These are phyloP conservation scores for Wickerhamomyces rabaulensis DNA, from an alignment of 805 yeast genomes.

Conservation along the genomic window DNA sequence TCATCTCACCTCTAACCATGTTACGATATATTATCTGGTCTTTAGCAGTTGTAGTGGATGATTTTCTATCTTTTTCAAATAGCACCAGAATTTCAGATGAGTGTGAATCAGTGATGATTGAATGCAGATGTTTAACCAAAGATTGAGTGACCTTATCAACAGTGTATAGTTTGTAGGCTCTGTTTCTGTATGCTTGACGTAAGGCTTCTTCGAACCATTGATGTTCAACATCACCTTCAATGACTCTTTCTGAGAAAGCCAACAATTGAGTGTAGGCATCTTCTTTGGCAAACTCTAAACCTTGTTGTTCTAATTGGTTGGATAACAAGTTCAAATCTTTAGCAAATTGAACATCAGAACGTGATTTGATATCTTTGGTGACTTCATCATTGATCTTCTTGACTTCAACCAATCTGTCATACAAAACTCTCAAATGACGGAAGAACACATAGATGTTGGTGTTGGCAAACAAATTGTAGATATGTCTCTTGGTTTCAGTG, in stretches of 20 bases:
- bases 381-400: conserved; percentile 68
- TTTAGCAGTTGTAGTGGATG: conserved; percentile 63
- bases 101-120: conserved; percentile 71
- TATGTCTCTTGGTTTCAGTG: conserved; percentile 36
- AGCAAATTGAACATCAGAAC: conserved; percentile 73
- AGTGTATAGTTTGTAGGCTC: conserved; percentile 89
- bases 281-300: conserved; percentile 62
- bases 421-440: conserved; percentile 78
- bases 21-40: conserved; percentile 89
- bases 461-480: conserved; percentile 79
- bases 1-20: conserved; percentile 77
- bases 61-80: conserved; percentile 75
- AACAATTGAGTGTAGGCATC: conserved; percentile 79
- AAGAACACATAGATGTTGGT: conserved; percentile 84
- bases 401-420: conserved; percentile 73
- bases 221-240: conserved; percentile 89
- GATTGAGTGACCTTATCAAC: conserved; percentile 88
- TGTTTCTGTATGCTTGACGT: conserved; percentile 91
- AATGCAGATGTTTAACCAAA: conserved; percentile 79
- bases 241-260: conserved; percentile 63
- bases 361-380: conserved; percentile 59
- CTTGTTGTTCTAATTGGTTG: conserved; percentile 76
- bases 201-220: conserved; percentile 93
- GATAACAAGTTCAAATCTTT: conserved; percentile 78
- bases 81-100: conserved; percentile 75